These are phyloP conservation scores for Diaporthe citrichinensis DNA, from an alignment of 2,329 filamentous ascomycete genomes.

Conservation along the genomic window DNA sequence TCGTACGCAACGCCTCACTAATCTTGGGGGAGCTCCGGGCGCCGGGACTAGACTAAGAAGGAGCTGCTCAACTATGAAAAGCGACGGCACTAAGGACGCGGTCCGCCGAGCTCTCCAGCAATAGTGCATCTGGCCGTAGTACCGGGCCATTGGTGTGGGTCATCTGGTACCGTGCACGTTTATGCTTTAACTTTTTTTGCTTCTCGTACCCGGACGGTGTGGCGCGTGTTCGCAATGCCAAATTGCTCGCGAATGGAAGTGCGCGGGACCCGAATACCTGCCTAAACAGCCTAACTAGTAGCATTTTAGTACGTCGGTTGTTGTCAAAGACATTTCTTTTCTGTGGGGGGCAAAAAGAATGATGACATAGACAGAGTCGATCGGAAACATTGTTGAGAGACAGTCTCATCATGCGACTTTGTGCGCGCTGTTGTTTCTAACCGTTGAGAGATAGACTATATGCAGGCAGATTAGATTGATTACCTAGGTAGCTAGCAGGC, in stretches of 20 bases:
- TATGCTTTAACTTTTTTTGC: neutral
- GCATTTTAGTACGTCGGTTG: neutral
- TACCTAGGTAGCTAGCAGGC: neutral
- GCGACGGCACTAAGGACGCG: constrained; percentile 13
- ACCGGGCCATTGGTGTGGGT: constrained; percentile 28
- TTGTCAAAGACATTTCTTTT: neutral
- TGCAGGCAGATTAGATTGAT: constrained; percentile 3
- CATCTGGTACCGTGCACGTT: constrained; percentile 15
- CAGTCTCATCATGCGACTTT: constrained; percentile 14
- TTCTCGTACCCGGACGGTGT: neutral
- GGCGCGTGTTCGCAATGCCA: neutral
- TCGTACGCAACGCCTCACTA: constrained; percentile 10
- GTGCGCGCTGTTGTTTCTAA: neutral
- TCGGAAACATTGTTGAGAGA: constrained; percentile 14
- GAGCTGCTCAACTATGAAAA: neutral
- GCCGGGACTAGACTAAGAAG: neutral
- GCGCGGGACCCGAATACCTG: neutral
- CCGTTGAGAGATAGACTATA: neutral
- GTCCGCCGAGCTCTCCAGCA: constrained; percentile 3
- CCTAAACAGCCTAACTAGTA: neutral
- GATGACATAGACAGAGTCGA: constrained; percentile 9
- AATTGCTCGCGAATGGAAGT: constrained; percentile 3
- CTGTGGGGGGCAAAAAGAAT: neutral
- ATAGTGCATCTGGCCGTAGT: constrained; percentile 9
- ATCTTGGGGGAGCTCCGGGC: neutral